Percentiles rank a stretch among this genome's conserved stretches.
Evolutionary conservation across 1,284 basidiomycete species (phyloP).

Genomic region (Sporisorium iseilematis-ciliati): DNA sequence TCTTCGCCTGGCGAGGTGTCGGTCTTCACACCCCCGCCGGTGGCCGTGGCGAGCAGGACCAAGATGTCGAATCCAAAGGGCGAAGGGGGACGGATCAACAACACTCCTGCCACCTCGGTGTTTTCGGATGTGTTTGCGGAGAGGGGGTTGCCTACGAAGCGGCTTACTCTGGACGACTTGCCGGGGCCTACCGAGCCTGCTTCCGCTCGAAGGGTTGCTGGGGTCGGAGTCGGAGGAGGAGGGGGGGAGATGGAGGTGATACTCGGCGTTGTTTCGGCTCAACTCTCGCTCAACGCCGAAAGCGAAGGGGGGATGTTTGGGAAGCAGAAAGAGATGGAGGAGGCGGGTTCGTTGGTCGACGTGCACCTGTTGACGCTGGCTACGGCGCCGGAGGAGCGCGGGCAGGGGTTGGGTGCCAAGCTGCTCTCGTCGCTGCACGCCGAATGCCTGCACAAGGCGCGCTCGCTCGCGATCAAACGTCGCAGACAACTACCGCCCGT

Average conservation of each 20-base stretch:
- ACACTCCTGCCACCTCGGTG: slow-evolving; percentile 50
- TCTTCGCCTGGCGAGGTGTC: slow-evolving; percentile 14
- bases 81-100: slow-evolving; percentile 35
- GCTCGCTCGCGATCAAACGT: slow-evolving; percentile 26
- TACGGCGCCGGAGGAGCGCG: slow-evolving; percentile 52
- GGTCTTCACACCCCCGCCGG: slow-evolving; percentile 23
- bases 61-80: slow-evolving; percentile 28
- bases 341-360: slow-evolving; percentile 30
- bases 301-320: no score
- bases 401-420: slow-evolving; percentile 57
- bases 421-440: slow-evolving; percentile 49
- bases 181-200: slow-evolving; percentile 53
- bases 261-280: slow-evolving; percentile 58
- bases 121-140: slow-evolving; percentile 44
- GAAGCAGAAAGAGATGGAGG: slow-evolving; percentile 9
- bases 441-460: slow-evolving; percentile 38
- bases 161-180: slow-evolving; percentile 27
- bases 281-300: background rate
- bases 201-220: background rate
- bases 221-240: no score
- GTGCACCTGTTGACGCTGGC: slow-evolving; percentile 59
- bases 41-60: slow-evolving; percentile 20
- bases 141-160: slow-evolving; percentile 17
- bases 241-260: slow-evolving; percentile 51
- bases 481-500: slow-evolving; percentile 8